phyloP scores from a whole-genome alignment of 2,329 filamentous ascomycete species.

The Xylariaceae sp. region DNA sequence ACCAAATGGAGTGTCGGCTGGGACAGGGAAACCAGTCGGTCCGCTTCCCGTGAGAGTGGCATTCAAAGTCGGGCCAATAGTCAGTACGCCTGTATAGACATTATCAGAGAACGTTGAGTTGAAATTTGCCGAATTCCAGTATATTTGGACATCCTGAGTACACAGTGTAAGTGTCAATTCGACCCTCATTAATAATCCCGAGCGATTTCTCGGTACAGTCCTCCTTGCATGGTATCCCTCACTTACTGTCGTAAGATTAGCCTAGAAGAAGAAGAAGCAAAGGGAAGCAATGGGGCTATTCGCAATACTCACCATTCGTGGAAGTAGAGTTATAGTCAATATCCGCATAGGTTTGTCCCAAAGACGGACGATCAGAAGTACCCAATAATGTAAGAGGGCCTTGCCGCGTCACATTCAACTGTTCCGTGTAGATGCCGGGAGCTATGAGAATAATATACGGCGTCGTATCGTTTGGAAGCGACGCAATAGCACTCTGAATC shows the following conservation, averaged over 20 bases:
- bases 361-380: slow-evolving; percentile 42
- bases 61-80: slow-evolving; percentile 60
- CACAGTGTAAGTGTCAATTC: too few species aligned
- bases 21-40: slow-evolving; percentile 58
- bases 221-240: too few species aligned
- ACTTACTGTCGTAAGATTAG: too few species aligned
- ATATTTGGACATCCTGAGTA: slow-evolving; percentile 56
- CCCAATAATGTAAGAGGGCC: slow-evolving; percentile 60
- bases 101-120: slow-evolving; percentile 51
- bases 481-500: slow-evolving; percentile 40
- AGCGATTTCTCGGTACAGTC: too few species aligned
- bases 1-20: slow-evolving; percentile 58
- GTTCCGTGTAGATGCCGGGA: slow-evolving; percentile 58
- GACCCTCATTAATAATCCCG: too few species aligned
- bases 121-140: slow-evolving; percentile 54
- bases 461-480: slow-evolving; percentile 37
- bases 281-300: too few species aligned
- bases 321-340: slow-evolving; percentile 22
- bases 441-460: slow-evolving; percentile 55
- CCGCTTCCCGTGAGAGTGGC: slow-evolving; percentile 59
- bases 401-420: slow-evolving; percentile 60
- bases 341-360: slow-evolving; percentile 25
- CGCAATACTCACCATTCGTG: too few species aligned
- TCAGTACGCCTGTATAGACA: slow-evolving; percentile 57
- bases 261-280: too few species aligned